Base-by-base conservation (phyloP, 257 asterid species). In the Capsicum rhomboideum region DNA sequence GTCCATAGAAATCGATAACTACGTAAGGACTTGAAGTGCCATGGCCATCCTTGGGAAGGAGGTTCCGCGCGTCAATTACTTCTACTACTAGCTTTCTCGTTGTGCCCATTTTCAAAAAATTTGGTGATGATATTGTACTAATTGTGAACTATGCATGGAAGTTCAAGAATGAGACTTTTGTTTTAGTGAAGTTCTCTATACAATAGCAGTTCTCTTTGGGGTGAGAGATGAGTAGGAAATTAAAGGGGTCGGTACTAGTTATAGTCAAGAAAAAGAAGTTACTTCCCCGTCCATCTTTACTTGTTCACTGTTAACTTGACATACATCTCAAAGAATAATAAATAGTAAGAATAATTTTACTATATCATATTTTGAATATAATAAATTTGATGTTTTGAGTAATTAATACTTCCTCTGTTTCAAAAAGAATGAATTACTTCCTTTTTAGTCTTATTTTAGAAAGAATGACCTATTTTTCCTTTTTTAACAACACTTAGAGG, bases 21-120 rank as follows among this genome's bases (percentile, higher is more conserved):
- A 87, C 97, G 66, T 95, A 94, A 0, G 99, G 96, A 75, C 99
- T 95, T 3, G 97, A 95, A 1, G 97, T 82, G 8, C 99, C 99
- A 16, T 93, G 97, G 11, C 99, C 99, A 67, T 95, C 99, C 82
- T 94, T 95, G 0, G 99, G 99, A 1, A 74, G 81, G 4, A 95
- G 95, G 53, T 91, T 89, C 17, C 97, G 90, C 4, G 97, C 99
- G 28, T 95, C 98, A 0, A 90, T 84, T 18, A 94, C 96, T 83
- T 95, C 99, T 0, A 95, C 99, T 52, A 92, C 79, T 31, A 95
- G 99, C 84, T 93, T 94, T 16, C 92, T 89, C 6, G 81, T 85
- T 0, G 83, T 83, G 42, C 83, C 94, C 98, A 94, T 95, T 52
- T 6, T 9, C 3, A 31, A 52, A 16, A 6, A 18, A 2, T 2